A percentile compares a stretch with the other conserved stretches of the same genome.
These are phyloP conservation scores for Pholiota molesta DNA, from an alignment of 768 basidiomycete species.

Conservation along the genomic window DNA sequence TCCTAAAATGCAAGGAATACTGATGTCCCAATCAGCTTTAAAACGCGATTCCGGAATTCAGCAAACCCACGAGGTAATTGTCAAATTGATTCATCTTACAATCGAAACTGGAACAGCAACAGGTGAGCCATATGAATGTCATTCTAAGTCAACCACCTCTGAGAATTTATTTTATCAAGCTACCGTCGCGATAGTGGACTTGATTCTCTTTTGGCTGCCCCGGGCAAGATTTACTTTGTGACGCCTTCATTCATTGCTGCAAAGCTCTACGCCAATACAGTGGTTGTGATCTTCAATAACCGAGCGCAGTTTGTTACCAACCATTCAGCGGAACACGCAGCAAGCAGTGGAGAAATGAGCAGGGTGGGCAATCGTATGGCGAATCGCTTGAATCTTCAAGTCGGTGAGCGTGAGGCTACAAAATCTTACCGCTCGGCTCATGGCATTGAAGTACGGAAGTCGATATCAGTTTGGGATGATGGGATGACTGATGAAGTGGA, in stretches of 20 bases:
- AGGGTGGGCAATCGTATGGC: neutral
- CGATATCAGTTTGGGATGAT: conserved; percentile 4
- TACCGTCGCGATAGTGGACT: conserved; percentile 1
- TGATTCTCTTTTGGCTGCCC: conserved; percentile 6
- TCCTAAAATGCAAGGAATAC: neutral
- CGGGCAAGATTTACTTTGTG: conserved; percentile 2
- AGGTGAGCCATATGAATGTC: neutral
- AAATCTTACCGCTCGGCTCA: neutral
- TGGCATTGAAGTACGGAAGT: conserved; percentile 1
- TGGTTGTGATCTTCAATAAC: conserved; percentile 8
- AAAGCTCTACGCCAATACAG: conserved; percentile 3
- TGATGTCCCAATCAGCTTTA: neutral
- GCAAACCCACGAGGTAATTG: neutral
- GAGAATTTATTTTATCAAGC: neutral
- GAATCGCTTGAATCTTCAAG: neutral
- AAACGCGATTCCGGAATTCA: neutral
- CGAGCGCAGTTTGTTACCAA: conserved; percentile 3
- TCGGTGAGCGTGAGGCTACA: neutral
- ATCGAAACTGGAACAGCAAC: conserved; percentile 6
- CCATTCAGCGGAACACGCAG: neutral
- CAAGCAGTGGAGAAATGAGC: neutral
- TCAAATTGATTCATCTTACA: neutral
- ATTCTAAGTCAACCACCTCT: neutral
- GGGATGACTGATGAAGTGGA: neutral
- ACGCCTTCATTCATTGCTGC: conserved; percentile 3